phyloP scores from a whole-genome alignment of 805 yeast species.

The Kregervanrija pseudodelftensis region DNA sequence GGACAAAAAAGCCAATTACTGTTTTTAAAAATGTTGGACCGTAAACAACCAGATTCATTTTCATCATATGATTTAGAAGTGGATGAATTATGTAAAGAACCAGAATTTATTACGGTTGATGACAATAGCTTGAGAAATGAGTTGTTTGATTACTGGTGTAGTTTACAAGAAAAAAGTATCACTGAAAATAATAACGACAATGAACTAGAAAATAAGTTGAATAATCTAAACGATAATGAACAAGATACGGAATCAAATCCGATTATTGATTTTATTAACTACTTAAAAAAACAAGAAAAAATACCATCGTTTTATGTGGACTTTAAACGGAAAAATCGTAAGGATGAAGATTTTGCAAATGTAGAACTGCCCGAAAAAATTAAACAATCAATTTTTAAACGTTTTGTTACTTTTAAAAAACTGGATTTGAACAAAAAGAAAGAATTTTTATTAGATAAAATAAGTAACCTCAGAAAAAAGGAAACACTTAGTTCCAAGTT shows the following conservation, averaged over 20 bases:
- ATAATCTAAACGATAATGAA: conserved; percentile 4
- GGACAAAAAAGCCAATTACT: too few species aligned
- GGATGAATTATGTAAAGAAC: conserved; percentile 14
- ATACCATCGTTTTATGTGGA: conserved; percentile 21
- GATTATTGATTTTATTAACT: conserved; percentile 7
- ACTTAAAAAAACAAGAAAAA: conserved; percentile 6
- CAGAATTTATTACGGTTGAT: conserved; percentile 14
- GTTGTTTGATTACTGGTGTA: conserved; percentile 20
- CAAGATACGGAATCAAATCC: conserved; percentile 4
- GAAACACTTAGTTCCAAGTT: too few species aligned
- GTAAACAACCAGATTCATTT: conserved; percentile 5
- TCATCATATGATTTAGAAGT: conserved; percentile 16
- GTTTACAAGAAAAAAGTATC: neutral
- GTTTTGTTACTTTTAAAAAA: too few species aligned
- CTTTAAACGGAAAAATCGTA: conserved; percentile 18
- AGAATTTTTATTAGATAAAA: too few species aligned
- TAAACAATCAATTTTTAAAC: too few species aligned
- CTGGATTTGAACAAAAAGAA: too few species aligned
- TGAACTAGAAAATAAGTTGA: neutral
- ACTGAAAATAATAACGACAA: neutral
- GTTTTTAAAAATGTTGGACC: conserved; percentile 8
- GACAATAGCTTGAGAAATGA: neutral
- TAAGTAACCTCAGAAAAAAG: too few species aligned
- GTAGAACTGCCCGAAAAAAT: too few species aligned
- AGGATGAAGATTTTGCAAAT: conserved; percentile 7